Conservation (phyloP, 139 green algal species). For the Volvox reticuliferus region DNA sequence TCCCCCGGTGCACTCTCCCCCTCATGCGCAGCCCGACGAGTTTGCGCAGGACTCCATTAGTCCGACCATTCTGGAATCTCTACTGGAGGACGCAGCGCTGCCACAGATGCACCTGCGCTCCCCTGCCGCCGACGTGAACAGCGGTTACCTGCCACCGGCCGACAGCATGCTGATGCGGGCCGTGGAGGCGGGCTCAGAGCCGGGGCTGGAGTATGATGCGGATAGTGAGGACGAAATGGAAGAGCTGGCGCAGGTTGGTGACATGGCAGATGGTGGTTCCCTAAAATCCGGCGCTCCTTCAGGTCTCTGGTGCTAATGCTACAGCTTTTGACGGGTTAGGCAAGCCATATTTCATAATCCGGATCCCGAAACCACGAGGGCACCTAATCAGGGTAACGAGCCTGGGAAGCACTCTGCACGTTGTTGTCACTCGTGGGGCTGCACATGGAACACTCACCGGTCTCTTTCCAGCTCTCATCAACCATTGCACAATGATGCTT, state of each 20-base stretch:
- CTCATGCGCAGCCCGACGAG: constrained; percentile 44
- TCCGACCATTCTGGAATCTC: constrained; percentile 54
- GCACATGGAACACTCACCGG: neutral
- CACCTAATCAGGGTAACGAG: no score
- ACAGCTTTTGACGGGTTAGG: no score
- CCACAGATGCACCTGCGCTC: constrained; percentile 37
- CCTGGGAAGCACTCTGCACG: neutral
- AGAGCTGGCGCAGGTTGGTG: constrained; percentile 24
- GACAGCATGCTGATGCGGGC: constrained; percentile 26
- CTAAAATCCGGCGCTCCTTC: no score
- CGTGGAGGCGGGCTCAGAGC: constrained; percentile 61
- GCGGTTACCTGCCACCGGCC: constrained; percentile 45
- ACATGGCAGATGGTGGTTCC: no score
- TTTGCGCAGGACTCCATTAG: constrained; percentile 56
- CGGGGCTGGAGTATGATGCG: constrained; percentile 60
- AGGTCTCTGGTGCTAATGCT: no score
- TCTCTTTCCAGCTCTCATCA: neutral
- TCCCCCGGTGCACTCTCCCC: no score
- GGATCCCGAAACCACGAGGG: no score
- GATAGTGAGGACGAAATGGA: constrained; percentile 32
- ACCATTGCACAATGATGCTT: neutral
- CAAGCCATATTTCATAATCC: no score
- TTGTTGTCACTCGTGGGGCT: neutral
- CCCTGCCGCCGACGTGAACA: constrained; percentile 39
- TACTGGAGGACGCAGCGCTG: constrained; percentile 49